These are phyloP conservation scores for Candida gorgasii DNA, from an alignment of 805 yeast species.

Conservation along the genomic window DNA sequence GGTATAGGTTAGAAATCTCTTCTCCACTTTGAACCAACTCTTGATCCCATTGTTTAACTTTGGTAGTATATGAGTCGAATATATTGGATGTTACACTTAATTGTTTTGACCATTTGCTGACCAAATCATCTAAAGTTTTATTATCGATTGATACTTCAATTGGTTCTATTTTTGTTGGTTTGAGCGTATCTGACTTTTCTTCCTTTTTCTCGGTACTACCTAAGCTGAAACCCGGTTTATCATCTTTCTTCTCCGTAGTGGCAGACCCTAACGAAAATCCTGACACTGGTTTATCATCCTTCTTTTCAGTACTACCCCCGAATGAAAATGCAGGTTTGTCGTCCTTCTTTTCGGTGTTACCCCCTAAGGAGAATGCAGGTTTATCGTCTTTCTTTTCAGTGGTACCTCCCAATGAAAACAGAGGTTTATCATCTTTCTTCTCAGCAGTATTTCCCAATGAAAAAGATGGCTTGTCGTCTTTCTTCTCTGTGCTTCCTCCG, in stretches of 20 bases:
- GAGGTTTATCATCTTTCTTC: slow-evolving; percentile 11
- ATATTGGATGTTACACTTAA: slow-evolving; percentile 69
- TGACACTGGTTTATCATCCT: slow-evolving; percentile 18
- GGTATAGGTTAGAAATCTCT: slow-evolving; percentile 73
- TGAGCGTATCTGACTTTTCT: slow-evolving; percentile 21
- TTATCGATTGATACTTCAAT: slow-evolving; percentile 79
- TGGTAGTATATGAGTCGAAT: slow-evolving; percentile 72
- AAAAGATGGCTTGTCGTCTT: slow-evolving; percentile 18
- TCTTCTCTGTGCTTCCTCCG: slow-evolving; percentile 7
- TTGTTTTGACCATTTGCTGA: slow-evolving; percentile 91
- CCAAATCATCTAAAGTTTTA: slow-evolving; percentile 88
- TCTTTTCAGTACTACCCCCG: slow-evolving; percentile 18
- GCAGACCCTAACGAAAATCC: slow-evolving; percentile 19
- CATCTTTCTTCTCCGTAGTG: slow-evolving; percentile 22
- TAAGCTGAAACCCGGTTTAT: slow-evolving; percentile 19
- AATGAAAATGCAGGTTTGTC: slow-evolving; percentile 14
- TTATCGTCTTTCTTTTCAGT: slow-evolving; percentile 14
- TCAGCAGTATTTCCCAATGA: slow-evolving; percentile 3
- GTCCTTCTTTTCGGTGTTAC: slow-evolving; percentile 8
- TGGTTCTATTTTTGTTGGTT: slow-evolving; percentile 59
- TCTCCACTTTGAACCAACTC: slow-evolving; percentile 83
- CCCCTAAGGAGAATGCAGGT: slow-evolving; percentile 10
- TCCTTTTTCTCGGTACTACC: slow-evolving; percentile 11
- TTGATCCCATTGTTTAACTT: slow-evolving; percentile 83
- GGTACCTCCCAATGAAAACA: slow-evolving; percentile 23